Base-by-base conservation (phyloP, 768 basidiomycete species). In the Omphalotus guepiniiformis region DNA sequence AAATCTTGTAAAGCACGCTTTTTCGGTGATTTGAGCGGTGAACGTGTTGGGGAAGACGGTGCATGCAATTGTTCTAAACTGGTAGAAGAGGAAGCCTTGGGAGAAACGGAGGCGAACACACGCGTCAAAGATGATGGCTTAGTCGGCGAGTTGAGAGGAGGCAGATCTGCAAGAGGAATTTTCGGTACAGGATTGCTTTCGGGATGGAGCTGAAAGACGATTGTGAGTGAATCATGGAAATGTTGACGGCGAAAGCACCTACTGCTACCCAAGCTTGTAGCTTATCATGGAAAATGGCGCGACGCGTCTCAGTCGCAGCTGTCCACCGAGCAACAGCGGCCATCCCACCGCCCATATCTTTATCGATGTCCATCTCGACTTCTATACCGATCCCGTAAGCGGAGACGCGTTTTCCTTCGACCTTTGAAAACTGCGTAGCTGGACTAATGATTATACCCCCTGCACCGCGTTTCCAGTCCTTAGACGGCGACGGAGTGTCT, bases 291-390 rank as follows among this genome's bases (percentile, higher is more conserved):
- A 91, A 74, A 44, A 78, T 68, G 45, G 71, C 65, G 46, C 81
- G 77, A 45, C 90, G 78, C 27, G 65, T 66, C 46, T 88, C 85
- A 29, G 76, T 67, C 36, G 73, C 80, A 23, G 85, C 79, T 2
- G 90, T 90, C 90, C 90, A 93, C 47, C 88, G 79, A 43, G 90
- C 89, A 36, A 93, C 86, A 23, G 89, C 86, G 29, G 88, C 87
- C 85, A 92, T 91, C n/a, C 89, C 88, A 37, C 77, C 80, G 18
- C 71, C 71, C 83, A 87, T 82, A 55, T 78, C 81, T 65, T 86
- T 87, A 64, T 88, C 86, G 47, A 89, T 78, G 56, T 90, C 81
- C 70, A 88, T 84, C 55, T 91, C 87, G 21, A 91, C 88, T 65
- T 92, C 87, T 41, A 93, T 88, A 1, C 90, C 90, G 52, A 92